These are phyloP conservation scores for Calonectria naviculata DNA, from an alignment of 2,329 filamentous ascomycete species.

Conservation along the genomic window DNA sequence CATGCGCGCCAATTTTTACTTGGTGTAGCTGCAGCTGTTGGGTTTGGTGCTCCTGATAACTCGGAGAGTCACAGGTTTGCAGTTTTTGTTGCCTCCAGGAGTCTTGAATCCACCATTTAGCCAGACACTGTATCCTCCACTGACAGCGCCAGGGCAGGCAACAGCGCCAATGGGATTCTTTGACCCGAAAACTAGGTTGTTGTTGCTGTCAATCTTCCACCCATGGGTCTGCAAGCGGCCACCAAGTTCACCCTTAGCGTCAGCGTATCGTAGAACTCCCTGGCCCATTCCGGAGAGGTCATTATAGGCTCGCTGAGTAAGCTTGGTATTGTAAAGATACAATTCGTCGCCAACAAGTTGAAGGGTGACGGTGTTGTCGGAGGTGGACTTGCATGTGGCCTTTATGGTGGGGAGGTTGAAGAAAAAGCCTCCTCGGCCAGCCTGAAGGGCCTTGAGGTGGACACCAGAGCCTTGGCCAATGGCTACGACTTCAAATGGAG, in stretches of 20 bases:
- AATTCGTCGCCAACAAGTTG: constrained; percentile 56
- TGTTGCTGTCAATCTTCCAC: constrained; percentile 57
- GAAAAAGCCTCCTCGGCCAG: constrained; percentile 55
- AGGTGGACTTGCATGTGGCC: constrained; percentile 58
- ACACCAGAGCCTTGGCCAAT: constrained; percentile 61
- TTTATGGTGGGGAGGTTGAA: constrained; percentile 56
- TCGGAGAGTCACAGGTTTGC: constrained; percentile 49
- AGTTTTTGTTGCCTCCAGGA: constrained; percentile 51
- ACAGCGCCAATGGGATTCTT: constrained; percentile 52
- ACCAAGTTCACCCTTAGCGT: constrained; percentile 51
- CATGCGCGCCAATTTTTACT: background rate
- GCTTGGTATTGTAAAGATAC: constrained; percentile 56
- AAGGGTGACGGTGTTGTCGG: constrained; percentile 61
- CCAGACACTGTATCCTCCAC: constrained; percentile 54
- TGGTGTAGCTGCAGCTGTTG: constrained; percentile 50
- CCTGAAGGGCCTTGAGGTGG: constrained; percentile 59
- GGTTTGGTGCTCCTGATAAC: constrained; percentile 43
- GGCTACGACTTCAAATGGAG: constrained; percentile 60
- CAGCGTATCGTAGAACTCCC: constrained; percentile 63
- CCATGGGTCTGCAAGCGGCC: constrained; percentile 57
- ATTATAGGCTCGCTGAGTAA: constrained; percentile 61
- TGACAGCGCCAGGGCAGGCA: constrained; percentile 62
- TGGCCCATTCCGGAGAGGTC: constrained; percentile 70
- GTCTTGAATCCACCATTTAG: constrained; percentile 42
- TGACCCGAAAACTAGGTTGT: constrained; percentile 57